phyloP scores from a whole-genome alignment of 805 yeast genomes.

The Myxozyma kluyveri region DNA sequence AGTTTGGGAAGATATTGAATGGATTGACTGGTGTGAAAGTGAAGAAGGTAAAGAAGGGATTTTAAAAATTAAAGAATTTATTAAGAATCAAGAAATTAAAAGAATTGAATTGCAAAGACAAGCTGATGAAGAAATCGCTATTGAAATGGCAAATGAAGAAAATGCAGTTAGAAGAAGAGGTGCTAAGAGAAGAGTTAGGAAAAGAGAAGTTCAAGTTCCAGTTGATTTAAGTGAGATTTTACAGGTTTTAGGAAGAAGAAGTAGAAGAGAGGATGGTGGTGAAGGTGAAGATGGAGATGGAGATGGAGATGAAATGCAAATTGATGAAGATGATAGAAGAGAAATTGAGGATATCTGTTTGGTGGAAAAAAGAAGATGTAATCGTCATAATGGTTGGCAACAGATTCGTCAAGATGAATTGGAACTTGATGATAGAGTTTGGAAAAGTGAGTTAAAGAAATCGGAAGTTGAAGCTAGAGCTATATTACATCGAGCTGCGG shows the following conservation, averaged over 20 bases:
- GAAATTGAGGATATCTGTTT: slow-evolving; percentile 24
- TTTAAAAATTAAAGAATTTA: slow-evolving; percentile 7
- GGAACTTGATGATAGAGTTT: slow-evolving; percentile 23
- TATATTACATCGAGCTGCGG: slow-evolving; percentile 9
- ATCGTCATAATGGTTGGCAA: slow-evolving; percentile 30
- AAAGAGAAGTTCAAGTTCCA: slow-evolving; percentile 7
- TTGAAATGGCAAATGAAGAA: slow-evolving; percentile 1
- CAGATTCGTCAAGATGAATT: slow-evolving; percentile 25
- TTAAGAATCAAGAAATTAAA: slow-evolving; percentile 5
- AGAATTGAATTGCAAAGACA: neutral
- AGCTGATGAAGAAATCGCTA: neutral
- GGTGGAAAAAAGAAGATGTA: slow-evolving; percentile 29
- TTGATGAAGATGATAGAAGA: neutral
- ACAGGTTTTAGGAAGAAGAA: slow-evolving; percentile 6
- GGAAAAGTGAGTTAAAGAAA: slow-evolving; percentile 5
- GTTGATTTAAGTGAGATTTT: slow-evolving; percentile 9
- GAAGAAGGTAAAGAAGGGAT: slow-evolving; percentile 17
- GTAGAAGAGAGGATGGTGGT: no score
- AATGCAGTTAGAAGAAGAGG: neutral
- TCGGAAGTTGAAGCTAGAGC: slow-evolving; percentile 12
- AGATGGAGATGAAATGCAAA: slow-evolving; percentile 1
- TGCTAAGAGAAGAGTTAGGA: neutral
- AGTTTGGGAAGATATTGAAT: slow-evolving; percentile 32
- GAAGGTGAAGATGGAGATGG: neutral
- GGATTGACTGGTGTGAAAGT: slow-evolving; percentile 27